Evolutionary conservation across 108 stramenopile genomes (phyloP), one percentile per base, ranked within the genome.

Genomic region (Fragilaria radians): DNA sequence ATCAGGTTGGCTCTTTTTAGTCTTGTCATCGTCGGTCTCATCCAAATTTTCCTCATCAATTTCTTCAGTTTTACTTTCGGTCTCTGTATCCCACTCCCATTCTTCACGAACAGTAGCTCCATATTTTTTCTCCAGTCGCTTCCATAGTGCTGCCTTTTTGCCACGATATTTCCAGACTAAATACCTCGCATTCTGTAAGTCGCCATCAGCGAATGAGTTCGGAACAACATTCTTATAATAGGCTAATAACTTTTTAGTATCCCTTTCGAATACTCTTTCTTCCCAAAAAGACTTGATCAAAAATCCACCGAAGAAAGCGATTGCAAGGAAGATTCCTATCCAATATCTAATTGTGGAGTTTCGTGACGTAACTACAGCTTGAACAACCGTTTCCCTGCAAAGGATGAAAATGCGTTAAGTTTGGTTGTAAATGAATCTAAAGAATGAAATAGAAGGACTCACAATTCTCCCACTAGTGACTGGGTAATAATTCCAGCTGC

Each of bases 271-370:
- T 9, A 85, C 67, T 24, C 63, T 65, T 62, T 92, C 86, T 54
- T 92, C 90, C 58, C 76, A 75, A 57, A 73, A 92, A 1, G 86
- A 88, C 53, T 87, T 87, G 65, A 84, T 64, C 29, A 92, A 49
- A 67, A 92, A 88, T 22, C 86, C 86, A 33, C 90, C 90, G 51
- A 88, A 80, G 65, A 92, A 86, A 5, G 70, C 54, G 23, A 92
- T 58, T 17, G 79, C 71, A 22, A 83, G 73, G 52, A 80, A 59
- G 4, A 88, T 77, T 19, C 77, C 68, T 1, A 70, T 59, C 65
- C 79, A 92, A 57, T 69, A 79, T 59, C 67, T 54, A 53, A 88
- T 67, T 27, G 68, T 62, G 3, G 82, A 82, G 56, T 73, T 77
- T 28, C 82, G 71, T 25, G 86, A 84, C 7, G 84, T 74, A 42